Conservation (phyloP, 2,329 filamentous ascomycete species). For the Immersiporthe knoxdaviesiana region DNA sequence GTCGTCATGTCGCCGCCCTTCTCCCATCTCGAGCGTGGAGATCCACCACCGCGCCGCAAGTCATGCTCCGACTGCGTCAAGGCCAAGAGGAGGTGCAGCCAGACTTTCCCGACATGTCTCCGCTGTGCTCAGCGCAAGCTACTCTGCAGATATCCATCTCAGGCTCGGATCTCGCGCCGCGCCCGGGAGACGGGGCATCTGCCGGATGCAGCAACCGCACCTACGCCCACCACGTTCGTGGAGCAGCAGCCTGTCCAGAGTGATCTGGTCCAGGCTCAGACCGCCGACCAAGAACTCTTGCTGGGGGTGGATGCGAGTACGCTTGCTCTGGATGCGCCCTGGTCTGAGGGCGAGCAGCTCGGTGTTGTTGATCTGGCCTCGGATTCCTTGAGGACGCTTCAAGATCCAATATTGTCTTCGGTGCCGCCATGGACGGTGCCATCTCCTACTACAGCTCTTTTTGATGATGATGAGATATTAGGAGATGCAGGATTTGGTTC, state of each 20-base stretch:
- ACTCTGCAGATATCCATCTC: conserved; percentile 50
- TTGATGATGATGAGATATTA: neutral
- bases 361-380: neutral
- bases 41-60: conserved; percentile 55
- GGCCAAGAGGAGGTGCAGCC: conserved; percentile 61
- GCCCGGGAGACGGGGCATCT: neutral
- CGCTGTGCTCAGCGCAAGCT: conserved; percentile 55
- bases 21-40: conserved; percentile 42
- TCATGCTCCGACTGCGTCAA: conserved; percentile 60
- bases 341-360: neutral
- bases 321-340: neutral
- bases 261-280: neutral
- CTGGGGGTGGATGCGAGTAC: neutral
- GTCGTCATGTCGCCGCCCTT: conserved; percentile 31
- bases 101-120: conserved; percentile 53
- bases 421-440: neutral
- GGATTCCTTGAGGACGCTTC: neutral
- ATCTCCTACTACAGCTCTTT: neutral
- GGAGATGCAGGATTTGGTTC: too few relatives aligned
- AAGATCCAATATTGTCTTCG: neutral
- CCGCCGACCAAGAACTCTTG: neutral
- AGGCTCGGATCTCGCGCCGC: conserved; percentile 28
- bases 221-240: neutral
- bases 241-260: neutral
- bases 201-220: neutral